Percentiles rank a stretch among this genome's conserved stretches.
Conservation (phyloP, 805 yeast species). For the Saccharomycopsis sp. region DNA sequence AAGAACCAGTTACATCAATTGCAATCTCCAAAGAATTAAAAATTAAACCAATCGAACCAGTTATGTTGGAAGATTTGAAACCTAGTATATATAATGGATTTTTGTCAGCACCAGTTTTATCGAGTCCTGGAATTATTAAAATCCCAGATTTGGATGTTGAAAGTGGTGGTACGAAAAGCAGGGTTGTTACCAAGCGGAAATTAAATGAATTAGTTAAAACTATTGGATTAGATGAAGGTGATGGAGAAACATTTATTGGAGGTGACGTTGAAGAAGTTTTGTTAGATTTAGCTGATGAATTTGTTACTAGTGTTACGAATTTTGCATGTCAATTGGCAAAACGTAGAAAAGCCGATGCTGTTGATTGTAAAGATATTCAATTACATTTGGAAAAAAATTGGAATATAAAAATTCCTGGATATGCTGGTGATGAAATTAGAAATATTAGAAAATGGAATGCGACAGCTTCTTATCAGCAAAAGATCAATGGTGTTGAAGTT, state of each 20-base stretch:
- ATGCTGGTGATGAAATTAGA: slow-evolving; percentile 83
- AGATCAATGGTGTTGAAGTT: slow-evolving; percentile 44
- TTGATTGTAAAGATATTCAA: slow-evolving; percentile 87
- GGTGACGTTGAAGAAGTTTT: slow-evolving; percentile 93
- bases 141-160: slow-evolving; percentile 80
- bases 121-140: slow-evolving; percentile 67
- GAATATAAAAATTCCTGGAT: slow-evolving; percentile 94
- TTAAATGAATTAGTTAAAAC: slow-evolving; percentile 79
- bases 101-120: slow-evolving; percentile 63
- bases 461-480: slow-evolving; percentile 53
- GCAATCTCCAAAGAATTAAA: slow-evolving; percentile 66
- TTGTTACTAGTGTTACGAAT: slow-evolving; percentile 80
- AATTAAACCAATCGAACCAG: slow-evolving; percentile 60
- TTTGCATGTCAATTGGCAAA: slow-evolving; percentile 95
- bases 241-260: slow-evolving; percentile 82
- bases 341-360: slow-evolving; percentile 79
- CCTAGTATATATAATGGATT: slow-evolving; percentile 84
- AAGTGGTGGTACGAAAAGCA: slow-evolving; percentile 39
- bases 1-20: slow-evolving; percentile 55
- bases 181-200: slow-evolving; percentile 85
- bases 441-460: slow-evolving; percentile 69
- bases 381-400: slow-evolving; percentile 87
- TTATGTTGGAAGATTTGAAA: slow-evolving; percentile 57
- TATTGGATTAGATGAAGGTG: slow-evolving; percentile 82
- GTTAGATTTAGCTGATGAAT: slow-evolving; percentile 92